Evolutionary conservation across 1,284 basidiomycete species (phyloP).

Genomic region (Cystobasidium pallidum): DNA sequence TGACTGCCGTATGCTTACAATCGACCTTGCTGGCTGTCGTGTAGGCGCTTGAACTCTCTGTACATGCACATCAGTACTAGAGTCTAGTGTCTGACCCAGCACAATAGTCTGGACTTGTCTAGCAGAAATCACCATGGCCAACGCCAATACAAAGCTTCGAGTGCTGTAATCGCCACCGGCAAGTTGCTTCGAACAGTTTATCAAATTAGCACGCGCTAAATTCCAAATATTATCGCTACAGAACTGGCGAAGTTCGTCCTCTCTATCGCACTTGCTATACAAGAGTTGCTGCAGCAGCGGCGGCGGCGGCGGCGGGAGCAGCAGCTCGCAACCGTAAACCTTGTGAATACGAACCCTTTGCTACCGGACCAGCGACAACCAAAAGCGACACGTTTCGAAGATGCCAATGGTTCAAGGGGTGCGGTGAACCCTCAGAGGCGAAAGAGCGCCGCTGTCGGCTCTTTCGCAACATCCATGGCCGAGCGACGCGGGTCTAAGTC

Average conservation of each 20-base stretch:
- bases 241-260: constrained; percentile 53
- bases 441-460: not conserved
- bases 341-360: too few species aligned
- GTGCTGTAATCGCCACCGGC: constrained; percentile 48
- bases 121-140: not conserved
- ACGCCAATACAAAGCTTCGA: constrained; percentile 50
- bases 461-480: not conserved
- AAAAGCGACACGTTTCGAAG: not conserved
- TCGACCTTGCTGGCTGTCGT: constrained; percentile 51
- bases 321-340: too few species aligned
- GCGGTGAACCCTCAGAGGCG: not conserved
- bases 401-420: not conserved
- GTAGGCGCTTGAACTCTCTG: too few species aligned
- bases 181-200: not conserved
- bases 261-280: constrained; percentile 50
- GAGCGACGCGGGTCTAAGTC: not conserved
- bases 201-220: too few species aligned
- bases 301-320: too few species aligned
- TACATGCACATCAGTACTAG: too few species aligned
- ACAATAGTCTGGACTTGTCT: constrained; percentile 13
- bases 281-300: too few species aligned
- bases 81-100: not conserved
- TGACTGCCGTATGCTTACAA: constrained; percentile 50
- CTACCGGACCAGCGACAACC: not conserved
- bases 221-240: too few species aligned